Base-by-base conservation (phyloP, 2,329 filamentous ascomycete genomes). In the Aspergillus cejpii region DNA sequence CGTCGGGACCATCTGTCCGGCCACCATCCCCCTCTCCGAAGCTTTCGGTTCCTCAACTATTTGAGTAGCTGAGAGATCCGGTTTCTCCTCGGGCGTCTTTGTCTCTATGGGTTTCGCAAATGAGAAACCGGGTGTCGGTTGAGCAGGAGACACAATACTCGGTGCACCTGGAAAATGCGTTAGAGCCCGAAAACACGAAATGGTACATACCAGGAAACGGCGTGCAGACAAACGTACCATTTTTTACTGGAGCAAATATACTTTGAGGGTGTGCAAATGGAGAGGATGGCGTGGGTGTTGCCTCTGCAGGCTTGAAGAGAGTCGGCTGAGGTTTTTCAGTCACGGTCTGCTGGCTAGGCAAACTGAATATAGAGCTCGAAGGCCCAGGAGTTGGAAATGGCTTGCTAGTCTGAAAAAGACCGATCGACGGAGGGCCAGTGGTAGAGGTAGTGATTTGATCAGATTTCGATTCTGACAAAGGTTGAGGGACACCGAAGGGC, bases 361-460 rank as follows among this genome's bases (percentile, higher is more conserved):
- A 27, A 37, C 36, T 50, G 33, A 56, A 55, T 3, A 47, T 28
- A 14, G 55, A 39, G 10, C 24, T 34, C 7, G 40, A 23, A 10
- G 19, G 11, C 6, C 33, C 37, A 3, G 44, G 29, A 14, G 41
- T 26, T 5, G 34, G 20, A 7, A 47, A 29, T 15, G 42, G 8
- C 42, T 54, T 55, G 17, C 19, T 27, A 11, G 41, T 37, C 24
- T 45, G 31, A 15, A 51, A 54, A 17, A 52, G 29, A 39, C 49
- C 51, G 26, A 44, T 37, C 10, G 48, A 34, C n/a, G 54, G 37
- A 37, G 55, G 45, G 11, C 44, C 39, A 40, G 48, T 37, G 49
- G 52, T 44, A 11, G 36, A 21, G 3, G 6, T 37, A 31, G 42
- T n/a, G 26, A 33, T 20, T 26, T 52, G 36, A 20, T 47, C 39